Evolutionary conservation across 257 asterid species (phyloP), one percentile per base, ranked within the genome.

Genomic region (Voacanga thouarsii): DNA sequence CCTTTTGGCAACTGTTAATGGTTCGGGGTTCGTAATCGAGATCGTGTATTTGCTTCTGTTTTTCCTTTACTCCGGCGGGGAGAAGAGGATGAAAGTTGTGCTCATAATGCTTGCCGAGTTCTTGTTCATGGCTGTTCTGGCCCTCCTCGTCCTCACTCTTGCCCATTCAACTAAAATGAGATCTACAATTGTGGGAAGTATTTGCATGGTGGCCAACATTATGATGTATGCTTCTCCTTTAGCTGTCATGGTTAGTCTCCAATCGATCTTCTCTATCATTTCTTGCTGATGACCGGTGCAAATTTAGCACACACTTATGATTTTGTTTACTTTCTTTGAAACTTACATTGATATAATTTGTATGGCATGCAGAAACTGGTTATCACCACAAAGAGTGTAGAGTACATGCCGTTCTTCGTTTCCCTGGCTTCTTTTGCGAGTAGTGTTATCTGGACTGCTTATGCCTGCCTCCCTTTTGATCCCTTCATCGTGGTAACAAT

Each of bases 361-460:
- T 49, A 6, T 23, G 80, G 87, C 94, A 95, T 82, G 87, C 94
- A 95, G 99, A 93, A 88, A 79, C 5, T 91, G 87, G 99, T 95
- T 88, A 81, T 93, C 49, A 79, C 78, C 3, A 90, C 97, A 55
- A 91, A 77, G 74, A 95, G 98, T 61, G 99, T 93, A 78, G 99
- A 93, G 81, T 95, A 80, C 73, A 91, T 95, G 98, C 98, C 98
- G 3, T 95, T 95, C 55, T 93, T 82, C 79, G 89, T 93, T 0
- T 93, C 97, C 0, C 84, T 95, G 1, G 92, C 89, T 84, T 91
- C 97, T 49, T 93, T 92, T 74, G 88, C 90, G 37, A 93, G 89
- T 63, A 98, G 96, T 44, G 59, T 91, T 75, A 49, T 91, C 76
- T 95, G 99, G 99, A 89, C 94, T 1, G 64, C 84, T 15, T 95